These are phyloP conservation scores for Myxozyma udenii DNA, from an alignment of 805 yeast species.

Conservation along the genomic window DNA sequence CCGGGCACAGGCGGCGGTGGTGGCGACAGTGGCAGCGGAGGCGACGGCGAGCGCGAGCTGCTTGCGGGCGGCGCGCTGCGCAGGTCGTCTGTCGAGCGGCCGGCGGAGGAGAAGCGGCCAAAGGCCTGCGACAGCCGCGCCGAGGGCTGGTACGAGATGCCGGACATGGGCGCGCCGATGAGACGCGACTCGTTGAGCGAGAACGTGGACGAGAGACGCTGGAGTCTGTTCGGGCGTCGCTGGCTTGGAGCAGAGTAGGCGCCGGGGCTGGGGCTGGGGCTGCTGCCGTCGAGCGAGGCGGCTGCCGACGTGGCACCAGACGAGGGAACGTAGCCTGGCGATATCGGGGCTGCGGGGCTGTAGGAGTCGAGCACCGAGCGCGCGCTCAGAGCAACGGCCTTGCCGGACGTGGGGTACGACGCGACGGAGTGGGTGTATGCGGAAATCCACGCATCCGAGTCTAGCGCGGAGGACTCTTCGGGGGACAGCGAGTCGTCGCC, in stretches of 20 bases:
- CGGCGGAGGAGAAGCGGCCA: conserved; percentile 1
- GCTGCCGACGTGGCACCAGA: not conserved
- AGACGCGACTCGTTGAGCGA: not conserved
- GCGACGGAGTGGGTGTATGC: conserved; percentile 15
- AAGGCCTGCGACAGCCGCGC: conserved; percentile 6
- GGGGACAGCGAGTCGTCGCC: conserved; percentile 25
- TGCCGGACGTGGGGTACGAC: conserved; percentile 18
- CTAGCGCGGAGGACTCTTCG: conserved; percentile 25
- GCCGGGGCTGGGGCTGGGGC: not conserved
- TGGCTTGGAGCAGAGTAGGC: not conserved
- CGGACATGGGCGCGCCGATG: not conserved
- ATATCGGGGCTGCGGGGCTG: conserved; percentile 2
- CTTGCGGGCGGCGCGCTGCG: not conserved
- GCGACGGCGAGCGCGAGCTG: not conserved
- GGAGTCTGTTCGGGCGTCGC: not conserved
- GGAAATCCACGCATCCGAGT: conserved; percentile 22
- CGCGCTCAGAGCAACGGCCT: conserved; percentile 12
- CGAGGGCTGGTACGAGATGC: conserved; percentile 4
- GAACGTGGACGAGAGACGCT: not conserved
- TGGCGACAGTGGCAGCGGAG: not conserved
- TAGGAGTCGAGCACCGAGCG: conserved; percentile 23
- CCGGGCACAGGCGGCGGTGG: not conserved
- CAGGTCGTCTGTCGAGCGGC: not conserved
- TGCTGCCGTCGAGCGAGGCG: not conserved
- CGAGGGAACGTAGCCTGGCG: not conserved